These are phyloP conservation scores for Lecanosticta acicola DNA, from an alignment of 2,329 filamentous ascomycete genomes.

Conservation along the genomic window DNA sequence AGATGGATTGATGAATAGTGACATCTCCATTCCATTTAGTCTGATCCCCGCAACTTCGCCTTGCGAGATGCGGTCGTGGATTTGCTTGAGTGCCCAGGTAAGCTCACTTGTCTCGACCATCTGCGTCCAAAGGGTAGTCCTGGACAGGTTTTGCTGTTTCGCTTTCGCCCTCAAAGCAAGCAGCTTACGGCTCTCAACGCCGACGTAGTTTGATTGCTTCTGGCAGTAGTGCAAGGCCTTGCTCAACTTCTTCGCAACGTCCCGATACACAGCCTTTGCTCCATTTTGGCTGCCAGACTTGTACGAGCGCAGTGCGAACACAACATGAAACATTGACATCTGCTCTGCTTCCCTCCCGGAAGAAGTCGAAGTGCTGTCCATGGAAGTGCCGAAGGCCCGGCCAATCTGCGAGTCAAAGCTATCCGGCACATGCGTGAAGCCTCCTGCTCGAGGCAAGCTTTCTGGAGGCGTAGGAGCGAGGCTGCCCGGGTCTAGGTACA, in stretches of 20 bases:
- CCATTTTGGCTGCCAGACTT: constrained; percentile 67
- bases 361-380: constrained; percentile 25
- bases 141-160: constrained; percentile 47
- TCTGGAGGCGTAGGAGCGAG: constrained; percentile 6
- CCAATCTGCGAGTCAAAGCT: constrained; percentile 25
- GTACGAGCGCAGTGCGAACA: constrained; percentile 81
- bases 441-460: constrained; percentile 3
- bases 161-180: constrained; percentile 75
- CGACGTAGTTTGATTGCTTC: constrained; percentile 82
- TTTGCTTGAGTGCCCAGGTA: constrained; percentile 29
- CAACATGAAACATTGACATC: constrained; percentile 97
- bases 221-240: constrained; percentile 92
- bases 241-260: constrained; percentile 86
- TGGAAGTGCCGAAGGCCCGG: constrained; percentile 23
- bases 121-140: constrained; percentile 35
- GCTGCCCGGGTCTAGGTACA: constrained; percentile 12
- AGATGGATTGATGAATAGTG: constrained; percentile 53
- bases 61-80: constrained; percentile 20
- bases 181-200: constrained; percentile 82
- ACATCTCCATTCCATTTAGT: constrained; percentile 66
- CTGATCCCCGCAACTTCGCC: constrained; percentile 32
- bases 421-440: constrained; percentile 28
- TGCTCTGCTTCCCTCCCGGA: constrained; percentile 42
- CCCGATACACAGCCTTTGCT: constrained; percentile 71
- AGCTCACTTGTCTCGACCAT: constrained; percentile 28